These are phyloP conservation scores for Trypanosoma theileri DNA, from an alignment of 208 protist species.

Conservation along the genomic window DNA sequence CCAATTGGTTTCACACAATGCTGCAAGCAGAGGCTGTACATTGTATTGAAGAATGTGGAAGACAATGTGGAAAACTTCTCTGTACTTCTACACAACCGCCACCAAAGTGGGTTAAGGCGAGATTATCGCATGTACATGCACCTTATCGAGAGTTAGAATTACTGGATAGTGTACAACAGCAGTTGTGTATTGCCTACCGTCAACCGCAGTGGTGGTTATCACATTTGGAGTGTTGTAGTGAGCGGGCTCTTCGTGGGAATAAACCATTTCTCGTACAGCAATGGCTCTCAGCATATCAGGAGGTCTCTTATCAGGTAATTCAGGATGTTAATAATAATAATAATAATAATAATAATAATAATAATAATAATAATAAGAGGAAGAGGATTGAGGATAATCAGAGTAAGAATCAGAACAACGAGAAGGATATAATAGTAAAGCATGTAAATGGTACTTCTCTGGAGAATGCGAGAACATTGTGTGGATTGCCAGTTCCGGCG, in stretches of 20 bases:
- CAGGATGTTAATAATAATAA: background rate
- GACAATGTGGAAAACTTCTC: background rate
- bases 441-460: background rate
- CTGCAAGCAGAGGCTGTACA: slow-evolving; percentile 53
- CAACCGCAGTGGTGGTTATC: slow-evolving; percentile 32
- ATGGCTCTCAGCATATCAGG: slow-evolving; percentile 26
- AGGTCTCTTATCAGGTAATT: background rate
- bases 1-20: slow-evolving; percentile 35
- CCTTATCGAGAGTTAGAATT: slow-evolving; percentile 27
- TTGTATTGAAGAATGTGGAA: slow-evolving; percentile 42
- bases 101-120: slow-evolving; percentile 19
- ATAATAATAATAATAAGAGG: slow-evolving; percentile 2
- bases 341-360: background rate
- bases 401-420: background rate
- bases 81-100: background rate
- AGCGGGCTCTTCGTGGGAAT: slow-evolving; percentile 19
- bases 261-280: slow-evolving; percentile 24
- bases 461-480: background rate
- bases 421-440: background rate
- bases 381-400: background rate
- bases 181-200: slow-evolving; percentile 17
- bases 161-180: slow-evolving; percentile 26
- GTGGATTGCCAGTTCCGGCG: slow-evolving; percentile 15
- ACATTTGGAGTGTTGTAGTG: slow-evolving; percentile 24
- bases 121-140: slow-evolving; percentile 12